These are phyloP conservation scores for Cryphonectria radicalis DNA, from an alignment of 2,329 filamentous ascomycete species.

Conservation along the genomic window DNA sequence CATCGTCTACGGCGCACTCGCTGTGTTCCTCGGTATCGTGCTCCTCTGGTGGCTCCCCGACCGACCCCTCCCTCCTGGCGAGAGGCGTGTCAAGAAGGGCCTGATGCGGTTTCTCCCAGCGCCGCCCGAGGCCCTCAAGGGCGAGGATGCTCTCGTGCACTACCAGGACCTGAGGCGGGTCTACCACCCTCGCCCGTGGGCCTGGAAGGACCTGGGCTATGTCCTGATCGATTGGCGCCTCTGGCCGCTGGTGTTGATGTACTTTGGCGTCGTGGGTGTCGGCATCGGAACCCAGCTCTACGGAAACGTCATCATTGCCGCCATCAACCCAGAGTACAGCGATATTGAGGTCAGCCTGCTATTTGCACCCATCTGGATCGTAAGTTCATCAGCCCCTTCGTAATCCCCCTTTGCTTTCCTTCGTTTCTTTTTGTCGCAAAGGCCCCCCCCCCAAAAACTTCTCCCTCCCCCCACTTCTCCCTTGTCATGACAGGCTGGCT, in stretches of 20 bases:
- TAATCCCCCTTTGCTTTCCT: background rate
- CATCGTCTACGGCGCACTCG: slow-evolving; percentile 79
- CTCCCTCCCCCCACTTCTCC: too few relatives aligned
- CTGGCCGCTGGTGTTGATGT: slow-evolving; percentile 88
- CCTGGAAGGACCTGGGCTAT: slow-evolving; percentile 66
- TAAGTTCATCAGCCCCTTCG: slow-evolving; percentile 49
- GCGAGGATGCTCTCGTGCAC: slow-evolving; percentile 79
- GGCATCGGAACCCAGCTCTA: slow-evolving; percentile 91
- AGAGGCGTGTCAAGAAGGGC: slow-evolving; percentile 54
- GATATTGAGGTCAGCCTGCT: slow-evolving; percentile 79
- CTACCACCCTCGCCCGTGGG: slow-evolving; percentile 78
- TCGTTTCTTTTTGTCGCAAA: background rate
- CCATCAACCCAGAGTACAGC: slow-evolving; percentile 74
- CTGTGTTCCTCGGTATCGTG: slow-evolving; percentile 69
- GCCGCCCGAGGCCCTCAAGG: slow-evolving; percentile 71
- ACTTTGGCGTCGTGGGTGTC: slow-evolving; percentile 91
- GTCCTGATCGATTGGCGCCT: slow-evolving; percentile 86
- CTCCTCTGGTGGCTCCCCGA: slow-evolving; percentile 93
- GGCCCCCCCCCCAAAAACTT: background rate
- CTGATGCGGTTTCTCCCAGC: slow-evolving; percentile 69
- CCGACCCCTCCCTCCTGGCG: slow-evolving; percentile 75
- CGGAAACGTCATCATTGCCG: slow-evolving; percentile 81
- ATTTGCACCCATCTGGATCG: slow-evolving; percentile 91
- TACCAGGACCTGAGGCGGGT: slow-evolving; percentile 82
- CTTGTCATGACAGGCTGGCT: background rate